These are phyloP conservation scores for Sclerotinia trifoliorum DNA, from an alignment of 2,329 filamentous ascomycete species.

Conservation along the genomic window DNA sequence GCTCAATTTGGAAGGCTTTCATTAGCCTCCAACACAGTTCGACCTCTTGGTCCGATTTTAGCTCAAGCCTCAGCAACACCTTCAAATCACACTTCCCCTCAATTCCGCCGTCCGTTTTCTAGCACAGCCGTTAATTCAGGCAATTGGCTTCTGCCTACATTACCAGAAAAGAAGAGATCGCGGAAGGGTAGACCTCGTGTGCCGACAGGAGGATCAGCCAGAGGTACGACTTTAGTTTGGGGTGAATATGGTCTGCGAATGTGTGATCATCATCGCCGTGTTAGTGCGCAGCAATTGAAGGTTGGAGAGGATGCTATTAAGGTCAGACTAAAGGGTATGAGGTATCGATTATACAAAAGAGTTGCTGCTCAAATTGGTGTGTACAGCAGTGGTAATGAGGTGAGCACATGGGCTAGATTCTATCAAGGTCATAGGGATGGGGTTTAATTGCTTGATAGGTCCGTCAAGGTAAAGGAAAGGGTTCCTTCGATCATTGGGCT, in stretches of 20 bases:
- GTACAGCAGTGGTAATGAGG: constrained; percentile 92
- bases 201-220: constrained; percentile 82
- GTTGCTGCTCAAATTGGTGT: constrained; percentile 92
- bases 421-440: background rate
- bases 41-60: constrained; percentile 30
- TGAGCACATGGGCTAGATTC: constrained; percentile 42
- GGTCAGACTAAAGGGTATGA: constrained; percentile 80
- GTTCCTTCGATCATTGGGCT: constrained; percentile 95
- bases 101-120: constrained; percentile 64
- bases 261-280: constrained; percentile 87
- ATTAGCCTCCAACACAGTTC: constrained; percentile 38
- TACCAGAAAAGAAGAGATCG: constrained; percentile 82
- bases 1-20: constrained; percentile 37
- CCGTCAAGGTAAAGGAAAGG: constrained; percentile 99
- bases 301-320: constrained; percentile 94
- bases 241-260: constrained; percentile 94
- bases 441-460: constrained; percentile 50
- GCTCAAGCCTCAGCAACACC: constrained; percentile 29
- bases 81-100: constrained; percentile 43
- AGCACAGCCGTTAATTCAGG: constrained; percentile 59
- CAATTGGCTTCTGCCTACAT: constrained; percentile 80
- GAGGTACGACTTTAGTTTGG: constrained; percentile 94
- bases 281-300: constrained; percentile 82
- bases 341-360: constrained; percentile 88
- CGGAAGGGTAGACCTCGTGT: constrained; percentile 85